phyloP scores from a whole-genome alignment of 1,139 yeast genomes.

The Debaryomycetaceae sp. region DNA sequence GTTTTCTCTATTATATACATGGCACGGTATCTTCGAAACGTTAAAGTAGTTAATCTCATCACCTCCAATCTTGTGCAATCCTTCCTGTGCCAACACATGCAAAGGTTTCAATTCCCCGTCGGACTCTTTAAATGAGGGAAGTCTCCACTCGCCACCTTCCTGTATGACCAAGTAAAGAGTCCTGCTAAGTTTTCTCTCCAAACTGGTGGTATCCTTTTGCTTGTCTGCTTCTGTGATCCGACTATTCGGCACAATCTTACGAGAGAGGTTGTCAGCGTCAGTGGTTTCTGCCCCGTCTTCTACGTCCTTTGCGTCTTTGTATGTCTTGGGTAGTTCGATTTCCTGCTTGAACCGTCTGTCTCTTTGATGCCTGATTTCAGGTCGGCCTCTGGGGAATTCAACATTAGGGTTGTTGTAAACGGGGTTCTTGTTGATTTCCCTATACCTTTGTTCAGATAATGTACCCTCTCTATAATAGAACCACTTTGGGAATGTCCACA shows the following conservation, averaged over 20 bases:
- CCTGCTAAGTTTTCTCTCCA: conserved; percentile 76
- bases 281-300: conserved; percentile 21
- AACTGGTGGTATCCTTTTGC: conserved; percentile 54
- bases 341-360: conserved; percentile 84
- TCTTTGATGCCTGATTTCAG: conserved; percentile 83
- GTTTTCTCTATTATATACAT: conserved; percentile 38
- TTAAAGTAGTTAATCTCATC: conserved; percentile 77
- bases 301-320: conserved; percentile 37
- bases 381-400: conserved; percentile 77
- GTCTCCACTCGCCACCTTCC: conserved; percentile 56
- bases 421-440: conserved; percentile 74
- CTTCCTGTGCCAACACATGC: conserved; percentile 73
- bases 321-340: conserved; percentile 62
- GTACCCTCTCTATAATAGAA: conserved; percentile 91
- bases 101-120: conserved; percentile 41
- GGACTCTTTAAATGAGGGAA: conserved; percentile 63
- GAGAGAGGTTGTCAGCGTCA: conserved; percentile 51
- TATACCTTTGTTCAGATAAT: conserved; percentile 76
- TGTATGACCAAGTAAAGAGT: conserved; percentile 73
- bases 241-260: conserved; percentile 68
- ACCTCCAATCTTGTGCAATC: conserved; percentile 72
- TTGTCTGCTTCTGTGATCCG: conserved; percentile 77
- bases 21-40: conserved; percentile 86
- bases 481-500: conserved; percentile 98
- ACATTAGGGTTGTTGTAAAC: conserved; percentile 68